Evolutionary conservation across 2,329 filamentous ascomycete species (phyloP), one percentile per base, ranked within the genome.

Genomic region (Phaeosphaeriaceae sp.): DNA sequence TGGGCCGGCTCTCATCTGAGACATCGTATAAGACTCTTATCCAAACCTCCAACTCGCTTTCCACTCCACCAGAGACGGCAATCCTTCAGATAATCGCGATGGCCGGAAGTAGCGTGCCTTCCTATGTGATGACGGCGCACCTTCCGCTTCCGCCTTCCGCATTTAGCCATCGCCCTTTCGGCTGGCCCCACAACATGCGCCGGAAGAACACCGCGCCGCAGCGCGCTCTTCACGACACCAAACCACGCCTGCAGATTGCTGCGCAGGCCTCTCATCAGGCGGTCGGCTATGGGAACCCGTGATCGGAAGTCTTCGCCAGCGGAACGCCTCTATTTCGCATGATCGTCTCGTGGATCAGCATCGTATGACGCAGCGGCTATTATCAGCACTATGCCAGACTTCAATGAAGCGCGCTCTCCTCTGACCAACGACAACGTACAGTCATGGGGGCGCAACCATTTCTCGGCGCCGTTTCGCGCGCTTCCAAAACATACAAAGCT

Each of bases 351-450:
- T 21, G 20, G 40, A 55, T 50, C 27, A 25, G 15, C 53, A 24
- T 46, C 47, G 53, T 19, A 55, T 55, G 53, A 55, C 53, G 47
- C 53, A 36, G 33, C 47, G 27, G 42, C 44, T 46, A 41, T 45
- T 36, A 58, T 54, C 51, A 44, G 33, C 47, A 51, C 47, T 22
- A 72, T 72, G 69, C 50, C 65, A 62, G 62, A 67, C 48, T 68
- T 67, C 64, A 68, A 66, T 60, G 69, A 72, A 55, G 60, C 65
- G 55, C 66, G 67, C 56, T 66, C 64, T 10, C 69, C 67, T 40
- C 54, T 72, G 51, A 71, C 68, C 7, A 58, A 62, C 27, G 63
- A 62, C 41, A 71, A 67, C 50, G 63, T 72, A 44, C 67, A 69
- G 53, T 44, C 57, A 22, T 68, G 68, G 67, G 68, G 64, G 13